Conservation (phyloP, 2,329 filamentous ascomycete genomes). For the Trichoderma koningiopsis region DNA sequence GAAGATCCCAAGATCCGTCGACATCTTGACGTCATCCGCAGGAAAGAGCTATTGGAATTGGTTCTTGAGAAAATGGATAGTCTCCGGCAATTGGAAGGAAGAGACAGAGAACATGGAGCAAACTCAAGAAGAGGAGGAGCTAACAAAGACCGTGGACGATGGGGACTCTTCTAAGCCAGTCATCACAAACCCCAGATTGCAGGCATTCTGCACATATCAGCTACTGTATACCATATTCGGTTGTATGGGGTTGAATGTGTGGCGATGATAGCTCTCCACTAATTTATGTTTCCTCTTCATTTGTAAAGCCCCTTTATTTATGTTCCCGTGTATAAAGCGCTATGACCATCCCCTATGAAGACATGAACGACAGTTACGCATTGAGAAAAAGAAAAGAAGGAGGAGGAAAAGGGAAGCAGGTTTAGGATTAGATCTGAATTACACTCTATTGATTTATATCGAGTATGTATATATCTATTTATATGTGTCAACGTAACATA, state of each 20-base stretch:
- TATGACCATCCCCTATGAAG: background rate
- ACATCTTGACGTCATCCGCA: constrained; percentile 87
- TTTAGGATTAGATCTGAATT: background rate
- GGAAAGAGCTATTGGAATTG: constrained; percentile 90
- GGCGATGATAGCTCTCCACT: constrained; percentile 4
- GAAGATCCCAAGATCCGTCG: constrained; percentile 89
- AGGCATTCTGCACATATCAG: background rate
- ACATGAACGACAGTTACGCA: background rate
- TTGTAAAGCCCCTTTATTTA: background rate
- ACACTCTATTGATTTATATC: background rate
- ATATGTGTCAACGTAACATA: background rate
- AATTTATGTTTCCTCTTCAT: background rate
- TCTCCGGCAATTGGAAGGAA: constrained; percentile 77
- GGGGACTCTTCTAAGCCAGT: constrained; percentile 50
- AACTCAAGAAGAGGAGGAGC: constrained; percentile 32
- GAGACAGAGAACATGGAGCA: constrained; percentile 58
- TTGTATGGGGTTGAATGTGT: constrained; percentile 6
- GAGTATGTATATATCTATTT: background rate
- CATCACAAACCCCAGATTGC: background rate
- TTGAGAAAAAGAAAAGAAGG: background rate
- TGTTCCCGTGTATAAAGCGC: background rate
- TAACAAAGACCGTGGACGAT: constrained; percentile 49
- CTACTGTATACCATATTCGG: background rate
- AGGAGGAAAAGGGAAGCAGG: background rate
- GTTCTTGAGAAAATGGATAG: constrained; percentile 96